Percentiles rank a stretch among this genome's conserved stretches.
phyloP scores from a whole-genome alignment of 306 rosid genomes.

The Crataegus laevigata region DNA sequence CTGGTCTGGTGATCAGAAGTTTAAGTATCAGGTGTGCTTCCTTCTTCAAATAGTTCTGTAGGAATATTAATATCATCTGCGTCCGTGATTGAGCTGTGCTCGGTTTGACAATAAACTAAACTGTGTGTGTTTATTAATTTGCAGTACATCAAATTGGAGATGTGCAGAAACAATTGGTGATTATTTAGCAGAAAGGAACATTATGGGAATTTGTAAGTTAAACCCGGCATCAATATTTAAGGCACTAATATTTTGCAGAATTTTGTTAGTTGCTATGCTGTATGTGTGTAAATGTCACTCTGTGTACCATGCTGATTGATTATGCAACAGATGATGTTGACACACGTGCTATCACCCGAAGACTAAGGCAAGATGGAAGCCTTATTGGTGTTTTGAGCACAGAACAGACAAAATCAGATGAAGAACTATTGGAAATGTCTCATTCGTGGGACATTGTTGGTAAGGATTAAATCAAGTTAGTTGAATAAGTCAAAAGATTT shows the following conservation, averaged over 20 bases:
- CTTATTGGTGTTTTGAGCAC: constrained; percentile 92
- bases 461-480: constrained; percentile 27
- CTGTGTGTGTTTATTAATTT: constrained; percentile 12
- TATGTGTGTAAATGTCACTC: background rate
- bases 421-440: constrained; percentile 75
- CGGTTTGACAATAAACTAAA: background rate
- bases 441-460: constrained; percentile 94
- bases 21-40: constrained; percentile 59
- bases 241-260: background rate
- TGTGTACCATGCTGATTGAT: background rate
- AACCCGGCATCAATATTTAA: background rate
- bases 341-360: constrained; percentile 88
- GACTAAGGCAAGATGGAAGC: constrained; percentile 91
- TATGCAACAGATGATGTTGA: constrained; percentile 80
- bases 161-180: constrained; percentile 55
- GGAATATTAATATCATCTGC: background rate
- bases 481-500: background rate
- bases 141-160: constrained; percentile 93
- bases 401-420: constrained; percentile 63
- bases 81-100: constrained; percentile 5
- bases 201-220: constrained; percentile 98
- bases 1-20: constrained; percentile 77
- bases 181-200: constrained; percentile 73
- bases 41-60: constrained; percentile 2
- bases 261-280: background rate